Evolutionary conservation across 1,139 yeast species (phyloP).

Genomic region (Yamadazyma diddensiae): DNA sequence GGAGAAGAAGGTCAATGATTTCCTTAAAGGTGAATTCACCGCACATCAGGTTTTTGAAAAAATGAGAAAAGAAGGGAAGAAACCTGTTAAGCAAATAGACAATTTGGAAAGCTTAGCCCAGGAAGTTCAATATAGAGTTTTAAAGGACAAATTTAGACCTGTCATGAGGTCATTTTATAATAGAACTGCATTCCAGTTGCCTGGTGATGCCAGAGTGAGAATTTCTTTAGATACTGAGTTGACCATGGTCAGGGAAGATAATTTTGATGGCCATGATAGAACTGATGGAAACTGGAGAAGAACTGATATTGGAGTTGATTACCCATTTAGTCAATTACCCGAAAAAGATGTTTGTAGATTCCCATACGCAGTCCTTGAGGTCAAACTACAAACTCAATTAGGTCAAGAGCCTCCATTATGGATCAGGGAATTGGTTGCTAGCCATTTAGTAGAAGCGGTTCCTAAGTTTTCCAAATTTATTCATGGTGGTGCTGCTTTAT

Average conservation of each 20-base stretch:
- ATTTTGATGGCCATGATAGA: conserved; percentile 89
- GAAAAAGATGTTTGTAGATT: conserved; percentile 85
- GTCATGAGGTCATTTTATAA: conserved; percentile 94
- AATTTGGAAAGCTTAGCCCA: conserved; percentile 87
- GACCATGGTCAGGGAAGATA: conserved; percentile 94
- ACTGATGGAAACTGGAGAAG: conserved; percentile 96
- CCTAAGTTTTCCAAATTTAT: conserved; percentile 97
- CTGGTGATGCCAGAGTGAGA: conserved; percentile 98
- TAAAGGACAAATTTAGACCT: conserved; percentile 83
- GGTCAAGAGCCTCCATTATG: conserved; percentile 99
- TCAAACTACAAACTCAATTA: conserved; percentile 91
- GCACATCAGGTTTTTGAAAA: conserved; percentile 90
- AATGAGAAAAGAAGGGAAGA: conserved; percentile 89
- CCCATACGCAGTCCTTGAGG: conserved; percentile 97
- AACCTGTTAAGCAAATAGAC: conserved; percentile 82
- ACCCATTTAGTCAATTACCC: conserved; percentile 84
- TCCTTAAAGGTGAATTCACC: conserved; percentile 77
- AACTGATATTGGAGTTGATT: conserved; percentile 96
- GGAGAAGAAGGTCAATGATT: conserved; percentile 85
- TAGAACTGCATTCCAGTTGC: conserved; percentile 97
- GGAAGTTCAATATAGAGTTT: conserved; percentile 86
- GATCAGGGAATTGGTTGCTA: conserved; percentile 88
- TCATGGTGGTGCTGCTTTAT: conserved; percentile 87
- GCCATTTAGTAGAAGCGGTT: conserved; percentile 95
- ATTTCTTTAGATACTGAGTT: conserved; percentile 95